These are phyloP conservation scores for Colletotrichum spaethianum DNA, from an alignment of 2,329 filamentous ascomycete species.

Conservation along the genomic window DNA sequence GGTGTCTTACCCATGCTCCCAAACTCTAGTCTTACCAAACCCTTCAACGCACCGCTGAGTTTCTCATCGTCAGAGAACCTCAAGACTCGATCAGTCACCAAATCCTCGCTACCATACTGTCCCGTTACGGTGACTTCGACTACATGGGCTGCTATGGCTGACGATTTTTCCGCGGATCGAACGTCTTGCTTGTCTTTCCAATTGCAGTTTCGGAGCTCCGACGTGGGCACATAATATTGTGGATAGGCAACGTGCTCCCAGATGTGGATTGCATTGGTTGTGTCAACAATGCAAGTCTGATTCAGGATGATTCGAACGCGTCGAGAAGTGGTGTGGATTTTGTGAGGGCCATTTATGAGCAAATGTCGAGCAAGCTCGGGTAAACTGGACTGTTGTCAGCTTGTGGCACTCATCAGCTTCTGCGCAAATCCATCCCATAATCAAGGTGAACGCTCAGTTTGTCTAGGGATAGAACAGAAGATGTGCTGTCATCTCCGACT, in stretches of 20 bases:
- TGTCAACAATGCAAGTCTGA: slow-evolving; percentile 53
- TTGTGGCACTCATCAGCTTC: too few relatives aligned
- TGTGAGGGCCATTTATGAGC: slow-evolving; percentile 47
- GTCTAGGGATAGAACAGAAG: not conserved
- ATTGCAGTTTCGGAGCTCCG: slow-evolving; percentile 49
- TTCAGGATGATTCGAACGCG: slow-evolving; percentile 53
- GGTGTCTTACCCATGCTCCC: slow-evolving; percentile 50
- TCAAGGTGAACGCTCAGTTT: not conserved
- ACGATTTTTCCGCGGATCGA: slow-evolving; percentile 43
- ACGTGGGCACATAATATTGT: slow-evolving; percentile 57
- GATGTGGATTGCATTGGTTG: slow-evolving; percentile 53
- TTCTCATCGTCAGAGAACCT: slow-evolving; percentile 56
- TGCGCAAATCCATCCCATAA: not conserved
- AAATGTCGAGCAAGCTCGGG: slow-evolving; percentile 47
- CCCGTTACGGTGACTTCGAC: slow-evolving; percentile 50
- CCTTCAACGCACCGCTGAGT: slow-evolving; percentile 49
- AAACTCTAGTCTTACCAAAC: slow-evolving; percentile 53
- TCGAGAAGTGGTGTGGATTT: slow-evolving; percentile 44
- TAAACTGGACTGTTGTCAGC: slow-evolving; percentile 42
- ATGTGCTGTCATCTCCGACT: not conserved
- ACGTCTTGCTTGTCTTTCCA: slow-evolving; percentile 48
- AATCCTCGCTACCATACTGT: slow-evolving; percentile 44
- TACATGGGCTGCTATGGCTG: slow-evolving; percentile 45
- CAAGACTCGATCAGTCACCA: slow-evolving; percentile 52
- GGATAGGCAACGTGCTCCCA: slow-evolving; percentile 66